Evolutionary conservation across 2,329 filamentous ascomycete genomes (phyloP), one percentile per base, ranked within the genome.

Genomic region (Furcasterigmium furcatum): DNA sequence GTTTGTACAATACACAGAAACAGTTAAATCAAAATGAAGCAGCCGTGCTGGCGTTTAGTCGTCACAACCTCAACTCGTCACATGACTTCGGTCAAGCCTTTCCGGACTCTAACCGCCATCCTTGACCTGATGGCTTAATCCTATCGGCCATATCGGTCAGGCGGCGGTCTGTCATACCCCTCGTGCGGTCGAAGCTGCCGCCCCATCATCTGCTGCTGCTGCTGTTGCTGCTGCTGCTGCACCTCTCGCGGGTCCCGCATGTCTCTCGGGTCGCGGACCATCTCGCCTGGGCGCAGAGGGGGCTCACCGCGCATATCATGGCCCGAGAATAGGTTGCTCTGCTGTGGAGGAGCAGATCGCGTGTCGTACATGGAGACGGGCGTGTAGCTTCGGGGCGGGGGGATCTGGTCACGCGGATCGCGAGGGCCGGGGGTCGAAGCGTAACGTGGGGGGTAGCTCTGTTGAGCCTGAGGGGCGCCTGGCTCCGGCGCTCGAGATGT

Each of bases 131-230:
- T n/a, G 24, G 24, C 12, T 35, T 45, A 36, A n/a, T 43, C 24
- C 55, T 62, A 73, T 49, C 72, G 63, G 50, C 71, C 66, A 49
- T 74, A 76, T 38, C 65, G 63, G 48, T 76, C 72, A 4, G 63
- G 62, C 4, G 63, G 62, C 20, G 64, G 64, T 16, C 58, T 59
- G 9, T 75, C 71, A 42, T 72, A 75, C 40, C 56, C 58, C 27
- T 74, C 71, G 25, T 71, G 71, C 13, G 70, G 71, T 42, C 71
- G 61, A 25, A 74, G 51, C 21, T 71, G 69, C 27, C 71, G 65
- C 14, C 60, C 60, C 52, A 72, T 63, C 45, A 73, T 61, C 8
- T 55, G 52, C 30, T 52, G 50, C 16, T 52, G 50, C 34, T 52
- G 50, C 24, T 43, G 41, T n/a, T 39, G 36, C 19, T 39, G 36